Base-by-base conservation (phyloP, 2,329 filamentous ascomycete species). In the Domatiomyces globalis region DNA sequence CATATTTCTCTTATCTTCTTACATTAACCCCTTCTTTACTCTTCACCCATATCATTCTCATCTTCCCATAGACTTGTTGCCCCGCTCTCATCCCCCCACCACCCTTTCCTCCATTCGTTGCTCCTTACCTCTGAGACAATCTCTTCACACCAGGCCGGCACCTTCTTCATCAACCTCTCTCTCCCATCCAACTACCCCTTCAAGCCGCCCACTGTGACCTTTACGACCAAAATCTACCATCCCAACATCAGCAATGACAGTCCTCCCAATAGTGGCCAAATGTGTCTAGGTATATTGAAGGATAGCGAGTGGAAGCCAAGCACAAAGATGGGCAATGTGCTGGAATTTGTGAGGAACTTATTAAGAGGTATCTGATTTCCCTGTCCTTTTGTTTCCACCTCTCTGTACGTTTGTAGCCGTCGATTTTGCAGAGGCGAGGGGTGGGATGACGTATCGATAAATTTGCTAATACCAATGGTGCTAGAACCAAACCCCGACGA, bases 211-310 rank as follows among this genome's bases (percentile, higher is more conserved):
- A 73, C 77, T 54, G 76, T 94, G 60, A 80, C 77, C 64, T 94
- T 95, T 76, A 72, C 74, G 58, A 95, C 88, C 49, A 90, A 89
- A 70, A 85, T 95, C 74, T 95, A 94, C 77, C 89, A 95, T 72
- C 88, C 89, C 45, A 95, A 95, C 71, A 79, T 95, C 54, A 56
- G 54, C 44, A 61, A 60, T 33, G 56, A 60, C 49, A 51, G 53
- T 12, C 60, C 60, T 5, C 57, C 60, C 10, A 61, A 79, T 64
- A 79, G 81, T 59, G 89, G 89, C 56, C 83, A 77, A 69, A 86
- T 95, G 79, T 95, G 89, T 70, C 75, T 95, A 45, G 81, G 80
- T 54, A 78, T 89, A 68, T 79, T 95, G 60, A 87, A 89, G 65
- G 68, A 83, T 27, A 87, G 94, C 62, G 83, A 87, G 69, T 95